Evolutionary conservation across 331 rosid genomes (phyloP), one percentile per base, ranked within the genome.

Genomic region (Pyrus hybrid): DNA sequence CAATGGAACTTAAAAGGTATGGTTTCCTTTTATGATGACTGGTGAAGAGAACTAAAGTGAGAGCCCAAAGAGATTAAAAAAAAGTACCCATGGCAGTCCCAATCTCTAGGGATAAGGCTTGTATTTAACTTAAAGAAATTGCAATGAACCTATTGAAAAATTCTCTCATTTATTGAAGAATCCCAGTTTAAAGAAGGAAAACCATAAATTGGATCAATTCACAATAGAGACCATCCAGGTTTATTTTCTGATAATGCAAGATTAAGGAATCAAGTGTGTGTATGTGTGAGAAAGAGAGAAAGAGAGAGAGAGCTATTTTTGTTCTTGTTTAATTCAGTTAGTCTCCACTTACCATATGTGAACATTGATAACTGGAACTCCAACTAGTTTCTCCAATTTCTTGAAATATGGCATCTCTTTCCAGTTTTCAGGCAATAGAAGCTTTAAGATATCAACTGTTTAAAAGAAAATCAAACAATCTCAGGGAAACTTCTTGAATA

Each of bases 351-450:
- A 94, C 99, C 99, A 94, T 85, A 94, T 92, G 74, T 94, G 99
- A 75, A 94, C 89, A 76, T 94, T 94, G 76, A 94, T 92, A 79
- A 94, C 97, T 0, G 97, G 99, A 79, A 94, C 99, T 73, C 99
- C 99, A 68, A 94, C 92, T 71, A 94, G 76, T 84, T 94, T 94
- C 20, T 92, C 93, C 86, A 94, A 73, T 87, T 86, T 92, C 89
- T 90, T 91, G 85, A 94, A 94, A 88, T 92, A 92, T 9, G 93
- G 93, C 63, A 94, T 86, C 86, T 83, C 92, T 86, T 87, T 89
- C 99, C 99, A 94, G 84, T 84, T 85, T 60, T 89, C 72, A 5
- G 99, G 99, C 71, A 94, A 70, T 81, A 92, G 90, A 75, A 90
- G 96, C 91, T 92, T 94, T 78, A 94, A 58, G 90, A 92, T 85